A percentile compares a stretch with the other conserved stretches of the same genome.
Conservation (phyloP, 2,329 filamentous ascomycete genomes). For the Blastomyces emzantsi region DNA sequence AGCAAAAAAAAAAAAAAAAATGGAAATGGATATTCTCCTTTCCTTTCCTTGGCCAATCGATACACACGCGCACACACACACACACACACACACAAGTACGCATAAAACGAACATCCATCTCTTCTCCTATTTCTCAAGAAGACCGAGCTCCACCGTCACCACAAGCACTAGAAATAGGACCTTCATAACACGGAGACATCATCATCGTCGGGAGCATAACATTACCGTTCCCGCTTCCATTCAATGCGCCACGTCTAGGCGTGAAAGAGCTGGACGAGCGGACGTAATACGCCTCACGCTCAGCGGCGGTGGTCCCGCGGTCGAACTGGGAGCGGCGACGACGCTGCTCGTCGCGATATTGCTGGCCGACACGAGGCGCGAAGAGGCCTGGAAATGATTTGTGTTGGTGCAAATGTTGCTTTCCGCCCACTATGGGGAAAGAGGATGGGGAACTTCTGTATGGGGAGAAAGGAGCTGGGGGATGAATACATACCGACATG, state of each 20-base stretch:
- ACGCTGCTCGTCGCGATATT: constrained; percentile 65
- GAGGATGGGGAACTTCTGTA: neutral
- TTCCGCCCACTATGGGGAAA: neutral
- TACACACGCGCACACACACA: neutral
- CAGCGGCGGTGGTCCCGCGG: constrained; percentile 65
- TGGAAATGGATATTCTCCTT: neutral
- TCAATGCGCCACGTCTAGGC: constrained; percentile 8
- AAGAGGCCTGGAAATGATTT: constrained; percentile 55
- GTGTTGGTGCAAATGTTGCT: neutral
- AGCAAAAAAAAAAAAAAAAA: constrained; percentile 5
- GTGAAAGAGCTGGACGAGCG: constrained; percentile 8
- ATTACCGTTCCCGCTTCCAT: neutral
- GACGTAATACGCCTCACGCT: constrained; percentile 40
- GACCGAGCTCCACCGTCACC: neutral
- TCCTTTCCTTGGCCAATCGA: neutral
- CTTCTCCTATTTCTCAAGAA: neutral
- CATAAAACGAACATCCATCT: neutral
- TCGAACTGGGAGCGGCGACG: constrained; percentile 71
- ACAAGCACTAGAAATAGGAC: neutral
- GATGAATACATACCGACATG: constrained; percentile 57
- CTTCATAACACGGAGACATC: constrained; percentile 11
- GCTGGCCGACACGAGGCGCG: constrained; percentile 66
- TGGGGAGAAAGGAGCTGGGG: neutral
- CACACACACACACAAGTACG: neutral
- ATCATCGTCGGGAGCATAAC: constrained; percentile 1